These are phyloP conservation scores for Fusarium vanettenii DNA, from an alignment of 2,329 filamentous ascomycete species.

Conservation along the genomic window DNA sequence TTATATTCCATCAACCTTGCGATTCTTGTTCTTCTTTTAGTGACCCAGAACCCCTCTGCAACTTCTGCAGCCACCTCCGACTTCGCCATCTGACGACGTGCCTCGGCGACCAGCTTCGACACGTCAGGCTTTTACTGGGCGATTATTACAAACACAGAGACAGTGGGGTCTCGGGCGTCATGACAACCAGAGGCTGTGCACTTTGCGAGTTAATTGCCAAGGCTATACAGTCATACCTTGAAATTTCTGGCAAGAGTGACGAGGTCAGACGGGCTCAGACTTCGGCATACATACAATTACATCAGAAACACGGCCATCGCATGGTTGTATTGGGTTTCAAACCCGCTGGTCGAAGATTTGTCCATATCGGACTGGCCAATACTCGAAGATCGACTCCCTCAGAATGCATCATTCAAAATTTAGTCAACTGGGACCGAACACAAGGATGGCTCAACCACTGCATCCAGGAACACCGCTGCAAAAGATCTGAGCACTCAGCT, in stretches of 20 bases:
- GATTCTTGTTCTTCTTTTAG: neutral
- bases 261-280: neutral
- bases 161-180: neutral
- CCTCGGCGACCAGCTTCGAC: rapidly evolving
- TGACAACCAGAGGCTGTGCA: neutral
- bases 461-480: neutral
- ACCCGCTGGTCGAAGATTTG: rapidly evolving
- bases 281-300: no score
- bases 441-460: neutral
- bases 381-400: neutral
- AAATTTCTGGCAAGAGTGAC: neutral
- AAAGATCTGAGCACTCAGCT: neutral
- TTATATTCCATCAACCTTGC: neutral
- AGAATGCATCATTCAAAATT: neutral
- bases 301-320: no score
- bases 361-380: no score
- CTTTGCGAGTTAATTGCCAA: neutral
- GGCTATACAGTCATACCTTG: neutral
- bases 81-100: neutral
- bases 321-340: no score
- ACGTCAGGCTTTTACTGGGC: neutral
- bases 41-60: neutral
- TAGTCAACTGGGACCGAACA: neutral
- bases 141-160: neutral
- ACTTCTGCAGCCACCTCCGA: neutral